Conservation (phyloP, 352 stramenopile genomes). For the Pythium myriotylum region DNA sequence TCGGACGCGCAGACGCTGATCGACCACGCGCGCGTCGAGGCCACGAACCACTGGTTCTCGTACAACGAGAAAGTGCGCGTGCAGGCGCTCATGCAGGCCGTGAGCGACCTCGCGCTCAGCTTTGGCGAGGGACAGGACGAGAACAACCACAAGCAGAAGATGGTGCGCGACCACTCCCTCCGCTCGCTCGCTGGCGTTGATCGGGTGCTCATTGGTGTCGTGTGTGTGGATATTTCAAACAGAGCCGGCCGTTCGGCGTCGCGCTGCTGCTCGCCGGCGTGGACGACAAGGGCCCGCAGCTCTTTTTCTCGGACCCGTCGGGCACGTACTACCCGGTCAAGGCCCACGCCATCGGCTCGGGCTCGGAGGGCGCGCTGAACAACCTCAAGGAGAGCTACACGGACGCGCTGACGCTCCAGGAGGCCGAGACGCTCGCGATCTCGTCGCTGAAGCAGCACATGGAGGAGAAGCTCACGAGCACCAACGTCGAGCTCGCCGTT, state of each 20-base stretch:
- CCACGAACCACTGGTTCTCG: slow-evolving; percentile 98
- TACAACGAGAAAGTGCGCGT: slow-evolving; percentile 98
- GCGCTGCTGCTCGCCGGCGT: slow-evolving; percentile 97
- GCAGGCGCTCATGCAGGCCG: slow-evolving; percentile 97
- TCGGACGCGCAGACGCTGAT: slow-evolving; percentile 98
- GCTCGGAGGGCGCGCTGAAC: slow-evolving; percentile 96
- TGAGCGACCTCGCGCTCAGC: slow-evolving; percentile 98
- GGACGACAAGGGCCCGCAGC: slow-evolving; percentile 93
- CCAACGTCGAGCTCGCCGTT: slow-evolving; percentile 98
- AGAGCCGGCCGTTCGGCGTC: slow-evolving; percentile 97
- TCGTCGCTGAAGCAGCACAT: slow-evolving; percentile 98
- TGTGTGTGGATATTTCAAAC: slow-evolving; percentile 11
- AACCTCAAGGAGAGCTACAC: slow-evolving; percentile 99
- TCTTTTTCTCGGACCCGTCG: slow-evolving; percentile 97
- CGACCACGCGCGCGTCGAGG: slow-evolving; percentile 98
- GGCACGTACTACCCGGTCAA: slow-evolving; percentile 99
- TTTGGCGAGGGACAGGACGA: slow-evolving; percentile 92
- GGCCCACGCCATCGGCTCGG: slow-evolving; percentile 98
- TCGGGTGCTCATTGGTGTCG: neutral
- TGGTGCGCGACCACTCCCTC: slow-evolving; percentile 46
- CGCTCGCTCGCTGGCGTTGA: no score
- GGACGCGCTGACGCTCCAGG: slow-evolving; percentile 93
- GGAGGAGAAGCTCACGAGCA: slow-evolving; percentile 98
- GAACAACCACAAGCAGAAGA: slow-evolving; percentile 97
- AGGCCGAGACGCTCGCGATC: slow-evolving; percentile 97